Base-by-base conservation (phyloP, 257 asterid species). In the Gentiana dahurica region DNA sequence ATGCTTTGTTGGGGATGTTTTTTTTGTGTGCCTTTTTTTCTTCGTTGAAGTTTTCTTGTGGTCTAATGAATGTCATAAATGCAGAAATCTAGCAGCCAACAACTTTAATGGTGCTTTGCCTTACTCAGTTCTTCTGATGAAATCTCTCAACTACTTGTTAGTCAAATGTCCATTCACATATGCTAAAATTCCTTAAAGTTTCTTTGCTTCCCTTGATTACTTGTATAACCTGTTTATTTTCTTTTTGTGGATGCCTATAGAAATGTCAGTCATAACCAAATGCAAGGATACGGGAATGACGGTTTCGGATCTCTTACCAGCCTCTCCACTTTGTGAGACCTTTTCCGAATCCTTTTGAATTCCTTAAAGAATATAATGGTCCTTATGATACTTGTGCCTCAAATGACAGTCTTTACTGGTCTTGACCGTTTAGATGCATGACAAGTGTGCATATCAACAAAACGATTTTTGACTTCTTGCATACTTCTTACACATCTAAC, bases 71-170 rank as follows among this genome's bases (percentile, higher is more conserved):
- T 37, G 36, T 64, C 44, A 57, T 55, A 36, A 24, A 58, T 41
- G 73, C 95, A 91, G 98, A 60, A 87, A 81, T 71, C 86, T 91
- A 56, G 98, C 97, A 38, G 67, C 63, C 36, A 72, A 74, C 51
- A 73, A 74, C 75, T 91, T 87, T 79, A 87, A 6, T 51, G 86
- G 79, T 58, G 77, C 52, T 60, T 72, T 91, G 58, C 98, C 95
- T 6, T 85, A 81, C 68, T 82, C 95, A 52, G 62, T 91, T 65
- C 79, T 95, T 1, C 60, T n/a, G 68, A 78, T 85, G 97, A 61
- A 59, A 45, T 72, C 93, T 60, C 94, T 91, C 8, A 68, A 58
- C 66, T 74, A 75, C 79, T 78, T 91, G 97, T 91, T 49, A 73
- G 98, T 87, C 49, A 35, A 62, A 24, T 61, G n/a, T 46, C 33